Conservation (phyloP, 2,329 filamentous ascomycete genomes). For the Exophiala sp. region DNA sequence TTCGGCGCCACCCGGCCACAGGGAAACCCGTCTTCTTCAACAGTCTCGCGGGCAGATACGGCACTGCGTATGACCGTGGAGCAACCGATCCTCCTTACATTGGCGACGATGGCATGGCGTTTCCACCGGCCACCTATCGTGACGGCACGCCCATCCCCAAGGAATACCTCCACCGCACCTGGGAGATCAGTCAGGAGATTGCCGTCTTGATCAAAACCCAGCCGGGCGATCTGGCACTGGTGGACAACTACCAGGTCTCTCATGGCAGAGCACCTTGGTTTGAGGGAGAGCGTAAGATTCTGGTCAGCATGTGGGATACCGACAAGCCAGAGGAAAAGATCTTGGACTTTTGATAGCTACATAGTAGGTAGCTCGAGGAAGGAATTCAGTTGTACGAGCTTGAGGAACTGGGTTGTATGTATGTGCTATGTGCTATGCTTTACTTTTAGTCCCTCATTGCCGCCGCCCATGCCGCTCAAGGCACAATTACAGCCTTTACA, state of each 20-base stretch:
- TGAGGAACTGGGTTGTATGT: too few relatives aligned
- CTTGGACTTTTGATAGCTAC: not conserved
- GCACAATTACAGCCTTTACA: too few relatives aligned
- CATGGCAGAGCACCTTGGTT: conserved; percentile 1
- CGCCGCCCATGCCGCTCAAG: too few relatives aligned
- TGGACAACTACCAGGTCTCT: conserved; percentile 1
- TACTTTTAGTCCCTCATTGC: too few relatives aligned
- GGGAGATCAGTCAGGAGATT: conserved; percentile 1
- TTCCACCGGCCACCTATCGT: not conserved
- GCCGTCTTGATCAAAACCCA: not conserved
- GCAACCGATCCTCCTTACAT: not conserved
- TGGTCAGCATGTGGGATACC: conserved; percentile 1
- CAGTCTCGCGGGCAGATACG: not conserved
- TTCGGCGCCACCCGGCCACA: not conserved
- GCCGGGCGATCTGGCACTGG: not conserved
- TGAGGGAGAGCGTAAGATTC: not conserved
- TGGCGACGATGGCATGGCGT: not conserved
- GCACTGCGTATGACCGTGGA: not conserved
- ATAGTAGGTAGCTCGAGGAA: too few relatives aligned
- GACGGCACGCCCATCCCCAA: conserved; percentile 1
- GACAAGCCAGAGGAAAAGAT: not conserved
- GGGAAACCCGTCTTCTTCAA: not conserved
- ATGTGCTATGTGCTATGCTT: too few relatives aligned
- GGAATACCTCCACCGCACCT: not conserved
- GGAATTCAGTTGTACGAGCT: too few relatives aligned